Evolutionary conservation across 108 stramenopile genomes (phyloP).

Genomic region (Cylindrotheca closterium): DNA sequence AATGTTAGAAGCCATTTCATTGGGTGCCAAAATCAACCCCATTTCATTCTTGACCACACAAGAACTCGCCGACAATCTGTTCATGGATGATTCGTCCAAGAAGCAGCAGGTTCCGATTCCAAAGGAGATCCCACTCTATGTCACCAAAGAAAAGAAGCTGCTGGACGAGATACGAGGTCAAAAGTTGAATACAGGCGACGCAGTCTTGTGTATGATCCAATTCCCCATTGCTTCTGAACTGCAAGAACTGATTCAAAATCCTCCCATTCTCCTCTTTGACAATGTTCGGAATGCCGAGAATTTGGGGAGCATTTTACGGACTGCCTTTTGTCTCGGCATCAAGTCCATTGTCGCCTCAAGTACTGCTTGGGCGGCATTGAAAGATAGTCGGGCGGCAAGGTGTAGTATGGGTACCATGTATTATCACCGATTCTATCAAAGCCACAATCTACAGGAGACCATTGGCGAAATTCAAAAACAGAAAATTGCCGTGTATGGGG

Average conservation of each 20-base stretch:
- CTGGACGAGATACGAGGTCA: slow-evolving; percentile 22
- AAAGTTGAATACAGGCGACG: slow-evolving; percentile 28
- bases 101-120: background rate
- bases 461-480: background rate
- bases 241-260: slow-evolving; percentile 9
- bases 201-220: slow-evolving; percentile 24
- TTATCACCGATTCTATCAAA: slow-evolving; percentile 19
- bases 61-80: slow-evolving; percentile 6
- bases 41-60: slow-evolving; percentile 19
- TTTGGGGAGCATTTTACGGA: slow-evolving; percentile 27
- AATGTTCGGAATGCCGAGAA: slow-evolving; percentile 32
- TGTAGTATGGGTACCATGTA: slow-evolving; percentile 34
- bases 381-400: slow-evolving; percentile 27
- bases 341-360: slow-evolving; percentile 14
- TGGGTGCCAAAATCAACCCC: slow-evolving; percentile 20
- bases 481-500: slow-evolving; percentile 15
- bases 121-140: slow-evolving; percentile 5
- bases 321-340: slow-evolving; percentile 31
- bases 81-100: too few species aligned
- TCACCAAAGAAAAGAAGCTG: slow-evolving; percentile 8
- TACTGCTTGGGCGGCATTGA: slow-evolving; percentile 22
- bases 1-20: slow-evolving; percentile 20
- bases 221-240: slow-evolving; percentile 18
- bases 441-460: background rate
- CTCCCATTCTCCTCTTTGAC: slow-evolving; percentile 20